phyloP scores from a whole-genome alignment of 352 stramenopile species.

The Phytopythium vexans region DNA sequence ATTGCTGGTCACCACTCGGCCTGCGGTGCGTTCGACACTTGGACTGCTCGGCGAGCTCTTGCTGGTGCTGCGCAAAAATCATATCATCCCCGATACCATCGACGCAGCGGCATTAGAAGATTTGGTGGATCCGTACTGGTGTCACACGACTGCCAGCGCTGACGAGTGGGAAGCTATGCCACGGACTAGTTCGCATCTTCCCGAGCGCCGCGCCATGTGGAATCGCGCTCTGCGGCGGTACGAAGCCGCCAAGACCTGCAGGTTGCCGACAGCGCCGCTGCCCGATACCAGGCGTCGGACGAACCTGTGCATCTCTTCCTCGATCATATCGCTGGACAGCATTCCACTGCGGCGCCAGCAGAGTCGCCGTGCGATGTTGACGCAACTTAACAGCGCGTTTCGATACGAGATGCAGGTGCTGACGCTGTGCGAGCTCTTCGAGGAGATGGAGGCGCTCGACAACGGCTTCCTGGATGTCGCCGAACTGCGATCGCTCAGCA shows the following conservation, averaged over 20 bases:
- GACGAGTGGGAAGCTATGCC: constrained; percentile 16
- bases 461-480: constrained; percentile 66
- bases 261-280: too few species aligned
- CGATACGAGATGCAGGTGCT: constrained; percentile 34
- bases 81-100: constrained; percentile 13
- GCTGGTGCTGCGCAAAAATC: constrained; percentile 38
- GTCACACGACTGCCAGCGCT: constrained; percentile 9
- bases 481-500: constrained; percentile 58
- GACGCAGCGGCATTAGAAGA: constrained; percentile 28
- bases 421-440: constrained; percentile 61
- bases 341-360: too few species aligned
- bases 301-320: too few species aligned
- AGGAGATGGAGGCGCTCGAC: constrained; percentile 61
- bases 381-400: constrained; percentile 2
- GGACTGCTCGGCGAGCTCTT: constrained; percentile 51
- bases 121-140: constrained; percentile 49
- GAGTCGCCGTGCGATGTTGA: too few species aligned
- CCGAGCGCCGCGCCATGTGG: constrained; percentile 48
- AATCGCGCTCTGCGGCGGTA: constrained; percentile 66
- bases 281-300: too few species aligned
- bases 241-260: constrained; percentile 18
- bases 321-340: too few species aligned
- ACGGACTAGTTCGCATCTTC: constrained; percentile 16
- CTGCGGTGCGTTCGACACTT: constrained; percentile 25
- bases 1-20: constrained; percentile 17